These are phyloP conservation scores for Tetradesmus obliquus DNA, from an alignment of 139 green algal genomes.

Conservation along the genomic window DNA sequence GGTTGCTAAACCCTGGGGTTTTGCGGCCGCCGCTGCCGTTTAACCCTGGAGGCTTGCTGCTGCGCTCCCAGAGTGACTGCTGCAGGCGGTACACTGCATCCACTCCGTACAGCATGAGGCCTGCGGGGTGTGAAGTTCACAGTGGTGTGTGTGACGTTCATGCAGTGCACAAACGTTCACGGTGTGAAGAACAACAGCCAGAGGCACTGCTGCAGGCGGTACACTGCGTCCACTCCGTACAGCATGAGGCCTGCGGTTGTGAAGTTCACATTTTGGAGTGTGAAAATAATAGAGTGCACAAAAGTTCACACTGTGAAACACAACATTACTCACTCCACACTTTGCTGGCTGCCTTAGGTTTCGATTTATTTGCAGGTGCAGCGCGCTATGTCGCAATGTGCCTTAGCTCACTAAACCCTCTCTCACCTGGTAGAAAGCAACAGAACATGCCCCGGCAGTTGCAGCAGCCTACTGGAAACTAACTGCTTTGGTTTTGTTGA, in stretches of 20 bases:
- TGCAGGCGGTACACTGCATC: slow-evolving; percentile 33
- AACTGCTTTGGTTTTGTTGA: no score
- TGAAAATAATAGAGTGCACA: no score
- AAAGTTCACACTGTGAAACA: no score
- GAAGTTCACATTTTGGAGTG: no score
- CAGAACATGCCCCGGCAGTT: neutral
- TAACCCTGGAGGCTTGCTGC: neutral
- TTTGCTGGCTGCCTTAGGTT: neutral
- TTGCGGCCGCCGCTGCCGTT: neutral
- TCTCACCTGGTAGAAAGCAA: neutral
- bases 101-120: slow-evolving; percentile 37
- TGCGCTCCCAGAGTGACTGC: slow-evolving; percentile 3
- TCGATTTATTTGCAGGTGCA: no score
- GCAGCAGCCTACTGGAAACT: neutral
- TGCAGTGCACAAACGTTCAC: no score
- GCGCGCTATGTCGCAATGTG: no score
- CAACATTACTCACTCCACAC: no score
- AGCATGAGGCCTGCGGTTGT: slow-evolving; percentile 14
- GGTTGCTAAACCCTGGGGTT: neutral
- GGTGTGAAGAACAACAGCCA: neutral
- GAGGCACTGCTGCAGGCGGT: slow-evolving; percentile 20
- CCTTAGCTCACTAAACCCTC: no score
- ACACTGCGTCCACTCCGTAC: slow-evolving; percentile 38
- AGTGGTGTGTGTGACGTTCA: no score
- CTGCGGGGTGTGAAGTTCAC: neutral